Evolutionary conservation across 2,329 filamentous ascomycete species (phyloP), one percentile per base, ranked within the genome.

Genomic region (Fusarium gaditjirri): DNA sequence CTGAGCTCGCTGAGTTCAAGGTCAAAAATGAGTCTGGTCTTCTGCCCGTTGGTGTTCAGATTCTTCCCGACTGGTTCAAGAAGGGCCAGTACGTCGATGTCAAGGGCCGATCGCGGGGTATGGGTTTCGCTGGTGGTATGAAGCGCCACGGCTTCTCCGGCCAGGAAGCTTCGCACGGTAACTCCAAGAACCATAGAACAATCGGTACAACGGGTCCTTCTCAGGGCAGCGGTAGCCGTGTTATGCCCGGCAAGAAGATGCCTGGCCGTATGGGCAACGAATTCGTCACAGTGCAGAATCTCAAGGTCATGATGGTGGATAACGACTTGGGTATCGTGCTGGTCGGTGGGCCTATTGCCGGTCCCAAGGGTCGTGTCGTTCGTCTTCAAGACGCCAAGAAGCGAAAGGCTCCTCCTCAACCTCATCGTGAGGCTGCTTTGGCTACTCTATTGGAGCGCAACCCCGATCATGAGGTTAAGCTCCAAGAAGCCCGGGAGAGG

Each of bases 171-270:
- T 95, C 92, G 76, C 96, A 99, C 88, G 96, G 96, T 88, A 95
- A 97, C 84, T 98, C 95, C 79, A 91, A 94, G 84, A 94, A 94
- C 79, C 96, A 99, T 87, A 90, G 96, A 79, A 93, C 93, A 33
- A 93, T 98, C 84, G 96, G 96, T 86, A 95, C 94, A 38, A 88
- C 92, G 12, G 96, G 96, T 81, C 94, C 93, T 67, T 93, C 92
- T 76, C 96, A 99, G 83, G 96, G 96, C 73, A 91, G 93, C 80
- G 96, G 96, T 84, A 97, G 94, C 71, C 90, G 96, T 83, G 95
- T 99, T 29, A 86, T 94, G 79, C 96, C 96, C 1, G 96, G 96
- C 68, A 99, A 99, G 90, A 96, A 94, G 85, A 99, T 99, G 96
- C 90, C 96, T 7, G 96, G 96, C 61, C 90, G 94, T 66, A 98